Base-by-base conservation (phyloP, 495 filamentous ascomycete genomes). In the Tuber aestivum region DNA sequence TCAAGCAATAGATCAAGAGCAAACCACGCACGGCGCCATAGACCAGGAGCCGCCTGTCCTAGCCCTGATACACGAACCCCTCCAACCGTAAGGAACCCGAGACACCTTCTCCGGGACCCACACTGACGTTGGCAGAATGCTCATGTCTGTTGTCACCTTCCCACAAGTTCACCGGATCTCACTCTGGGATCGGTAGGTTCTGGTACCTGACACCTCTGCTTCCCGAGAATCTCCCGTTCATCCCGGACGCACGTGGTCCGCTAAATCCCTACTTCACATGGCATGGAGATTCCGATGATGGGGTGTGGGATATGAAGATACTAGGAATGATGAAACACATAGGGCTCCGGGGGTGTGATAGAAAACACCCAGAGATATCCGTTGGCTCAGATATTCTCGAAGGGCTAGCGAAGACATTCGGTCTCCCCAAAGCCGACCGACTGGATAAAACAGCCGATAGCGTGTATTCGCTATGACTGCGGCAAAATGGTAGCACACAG, bases 401-500 rank as follows among this genome's bases (percentile, higher is more conserved):
- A 45, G 81, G 70, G n/a, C 70, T 83, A 4, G 41, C 42, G 9
- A 72, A 71, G 32, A 20, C 70, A 9, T 70, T 81, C 14, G 44
- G 38, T 10, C 38, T 35, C 45, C 45, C 38, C 70, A 73, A 10
- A 45, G 74, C 8, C 32, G 69, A n/a, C 41, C 65, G 69, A n/a
- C 41, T 45, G 16, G 35, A 69, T 21, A 69, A 71, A 23, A 37
- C 41, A 70, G 23, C 38, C 69, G 37, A 27, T 23, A 41, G 37
- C 70, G 7, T 81, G 85, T 35, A 80, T 83, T 37, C 87, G 87
- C 21, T 86, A 88, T 75, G 87, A 87, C 72, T 86, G 85, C 27
- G 86, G 87, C 38, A 86, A 86, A 16, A 83, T 87, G 48, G 83
- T 89, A 72, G 79, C 80, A 40, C 86, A 88, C 72, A 84, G 85